Base-by-base conservation (phyloP, 306 rosid genomes). In the Purshia tridentata region DNA sequence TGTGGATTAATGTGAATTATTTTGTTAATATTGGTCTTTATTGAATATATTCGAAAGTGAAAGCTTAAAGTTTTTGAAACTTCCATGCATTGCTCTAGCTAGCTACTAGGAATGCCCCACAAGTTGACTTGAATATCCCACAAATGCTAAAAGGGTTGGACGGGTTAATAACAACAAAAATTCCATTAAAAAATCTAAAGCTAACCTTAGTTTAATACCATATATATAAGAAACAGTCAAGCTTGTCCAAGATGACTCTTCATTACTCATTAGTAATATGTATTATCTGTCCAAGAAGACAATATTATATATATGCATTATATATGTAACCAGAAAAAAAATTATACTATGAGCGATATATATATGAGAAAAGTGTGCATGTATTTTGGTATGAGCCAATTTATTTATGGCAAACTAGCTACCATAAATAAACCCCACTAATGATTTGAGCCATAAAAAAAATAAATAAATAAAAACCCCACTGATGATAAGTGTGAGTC, bases 161-260 rank as follows among this genome's bases (percentile, higher is more conserved):
- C 40, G 73, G 65, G 77, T 53, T 69, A 78, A 82, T 63, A 73
- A 77, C 76, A 73, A 78, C 72, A 82, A 70, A 65, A 70, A 10
- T 9, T 55, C 56, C 58, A 18, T 49, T 16, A 0, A 57, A 67
- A 74, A 49, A 42, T 67, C 50, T 20, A 54, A 67, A 81, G 72
- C 39, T 81, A 14, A 72, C 55, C 16, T 14, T 58, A 47, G n/a
- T 70, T 72, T 48, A 64, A 39, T 52, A 57, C 46, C 14, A 65
- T 10, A 35, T 14, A 51, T 4, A 9, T 4, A 2, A 37, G 40
- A 69, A 59, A 40, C 45, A 6, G 60, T 46, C 59, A 44, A 55
- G 46, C 58, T 55, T 59, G 35, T 29, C 1, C 35, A 29, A 45
- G 8, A 44, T 40, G 68, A 50, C 44, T n/a, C 13, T 41, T 12